Evolutionary conservation across 139 green algal genomes (phyloP).

Genomic region (Ettlia oleoabundans): DNA sequence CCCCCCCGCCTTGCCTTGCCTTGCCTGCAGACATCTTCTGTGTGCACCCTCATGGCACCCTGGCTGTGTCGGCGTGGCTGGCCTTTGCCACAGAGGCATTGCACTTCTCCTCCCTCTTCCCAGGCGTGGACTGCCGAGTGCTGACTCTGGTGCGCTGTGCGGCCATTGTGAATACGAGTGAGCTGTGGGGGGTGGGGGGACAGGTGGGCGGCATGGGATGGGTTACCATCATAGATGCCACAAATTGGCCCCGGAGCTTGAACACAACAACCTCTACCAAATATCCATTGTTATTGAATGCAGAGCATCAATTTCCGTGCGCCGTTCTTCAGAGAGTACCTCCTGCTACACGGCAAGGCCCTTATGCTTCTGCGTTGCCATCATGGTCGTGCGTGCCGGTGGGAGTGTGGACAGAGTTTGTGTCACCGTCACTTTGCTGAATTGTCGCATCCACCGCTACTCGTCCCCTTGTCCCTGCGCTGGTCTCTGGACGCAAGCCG

Average conservation of each 20-base stretch:
- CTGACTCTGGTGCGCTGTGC: slow-evolving; percentile 6
- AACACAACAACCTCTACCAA: no score
- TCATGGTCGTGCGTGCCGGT: no score
- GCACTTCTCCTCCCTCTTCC: slow-evolving; percentile 46
- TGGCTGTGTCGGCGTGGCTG: slow-evolving; percentile 26
- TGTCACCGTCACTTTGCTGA: no score
- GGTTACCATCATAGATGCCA: no score
- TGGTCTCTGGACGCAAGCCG: neutral
- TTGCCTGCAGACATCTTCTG: slow-evolving; percentile 42
- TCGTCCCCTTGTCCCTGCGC: neutral
- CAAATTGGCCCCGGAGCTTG: no score
- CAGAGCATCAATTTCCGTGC: slow-evolving; percentile 44
- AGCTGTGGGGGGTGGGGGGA: no score
- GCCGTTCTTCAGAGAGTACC: slow-evolving; percentile 36
- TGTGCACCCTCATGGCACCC: slow-evolving; percentile 41
- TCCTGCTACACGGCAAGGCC: slow-evolving; percentile 34
- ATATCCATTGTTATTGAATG: neutral
- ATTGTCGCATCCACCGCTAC: no score
- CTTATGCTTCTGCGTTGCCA: no score
- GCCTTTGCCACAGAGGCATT: slow-evolving; percentile 33
- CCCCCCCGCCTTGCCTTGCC: no score
- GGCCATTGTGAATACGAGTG: neutral
- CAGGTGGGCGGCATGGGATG: no score
- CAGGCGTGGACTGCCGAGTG: slow-evolving; percentile 39
- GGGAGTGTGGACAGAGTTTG: no score